Evolutionary conservation across 257 asterid genomes (phyloP).

Genomic region (Solanum chaucha): DNA sequence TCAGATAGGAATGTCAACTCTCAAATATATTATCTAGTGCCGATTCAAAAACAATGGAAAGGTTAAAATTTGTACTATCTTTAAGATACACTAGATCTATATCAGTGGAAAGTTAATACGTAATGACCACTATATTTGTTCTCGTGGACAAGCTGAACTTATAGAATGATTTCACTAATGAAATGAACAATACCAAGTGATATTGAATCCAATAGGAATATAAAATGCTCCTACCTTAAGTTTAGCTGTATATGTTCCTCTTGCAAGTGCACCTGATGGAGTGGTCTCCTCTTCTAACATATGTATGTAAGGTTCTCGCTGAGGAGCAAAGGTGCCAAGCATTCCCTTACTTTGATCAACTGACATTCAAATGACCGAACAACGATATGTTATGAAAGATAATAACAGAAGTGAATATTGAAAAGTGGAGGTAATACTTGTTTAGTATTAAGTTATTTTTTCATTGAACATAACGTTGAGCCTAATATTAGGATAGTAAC

Average conservation of each 20-base stretch:
- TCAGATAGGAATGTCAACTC: neutral
- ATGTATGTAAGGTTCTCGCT: slow-evolving; percentile 44
- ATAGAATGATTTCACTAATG: neutral
- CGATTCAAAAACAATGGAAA: neutral
- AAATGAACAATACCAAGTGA: neutral
- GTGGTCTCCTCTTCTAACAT: slow-evolving; percentile 67
- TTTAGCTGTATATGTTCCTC: slow-evolving; percentile 59
- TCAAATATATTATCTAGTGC: neutral
- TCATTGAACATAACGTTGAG: neutral
- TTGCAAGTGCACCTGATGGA: slow-evolving; percentile 70
- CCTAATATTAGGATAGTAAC: neutral
- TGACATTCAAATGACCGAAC: slow-evolving; percentile 16
- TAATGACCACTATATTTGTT: neutral
- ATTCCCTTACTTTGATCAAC: slow-evolving; percentile 70
- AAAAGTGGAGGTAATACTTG: neutral
- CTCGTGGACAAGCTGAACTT: neutral
- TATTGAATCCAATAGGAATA: neutral
- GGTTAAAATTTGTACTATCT: neutral
- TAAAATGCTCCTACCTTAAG: slow-evolving; percentile 35
- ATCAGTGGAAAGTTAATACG: neutral
- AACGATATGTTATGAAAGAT: neutral
- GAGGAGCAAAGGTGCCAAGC: slow-evolving; percentile 82
- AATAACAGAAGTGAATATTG: neutral
- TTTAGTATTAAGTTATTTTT: neutral
- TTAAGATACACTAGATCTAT: neutral